Conservation (phyloP, 257 asterid genomes). For the Jaltomata sinuosa region DNA sequence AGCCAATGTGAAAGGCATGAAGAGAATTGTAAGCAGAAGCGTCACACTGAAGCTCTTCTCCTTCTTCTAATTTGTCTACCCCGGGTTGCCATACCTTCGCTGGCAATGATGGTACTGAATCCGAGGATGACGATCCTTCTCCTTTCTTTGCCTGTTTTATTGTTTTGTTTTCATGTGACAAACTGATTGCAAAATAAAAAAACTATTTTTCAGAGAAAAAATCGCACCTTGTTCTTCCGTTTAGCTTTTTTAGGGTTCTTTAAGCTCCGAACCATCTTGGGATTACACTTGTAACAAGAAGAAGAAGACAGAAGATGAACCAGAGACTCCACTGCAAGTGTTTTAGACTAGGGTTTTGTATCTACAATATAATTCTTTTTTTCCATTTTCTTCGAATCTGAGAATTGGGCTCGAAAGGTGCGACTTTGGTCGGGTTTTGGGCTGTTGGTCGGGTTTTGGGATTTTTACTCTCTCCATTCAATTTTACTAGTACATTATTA, state of each 20-base stretch:
- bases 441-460: not conserved
- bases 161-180: not conserved
- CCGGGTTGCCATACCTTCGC: constrained; percentile 93
- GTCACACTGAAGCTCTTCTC: constrained; percentile 90
- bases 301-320: not conserved
- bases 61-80: constrained; percentile 78
- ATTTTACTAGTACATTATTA: no score
- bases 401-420: not conserved
- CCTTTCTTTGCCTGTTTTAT: constrained; percentile 42
- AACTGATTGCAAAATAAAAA: not conserved
- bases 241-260: constrained; percentile 65
- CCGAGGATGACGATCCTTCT: constrained; percentile 58
- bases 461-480: no score
- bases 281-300: not conserved
- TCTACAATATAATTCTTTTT: not conserved
- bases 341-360: constrained; percentile 31
- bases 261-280: constrained; percentile 61
- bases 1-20: constrained; percentile 78
- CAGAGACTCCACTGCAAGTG: not conserved
- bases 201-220: not conserved
- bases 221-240: constrained; percentile 55
- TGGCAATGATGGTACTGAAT: constrained; percentile 29
- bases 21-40: constrained; percentile 81
- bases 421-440: not conserved
- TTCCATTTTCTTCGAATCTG: not conserved